Base-by-base conservation (phyloP, 345 rosid species). In the Reutealis trisperma region DNA sequence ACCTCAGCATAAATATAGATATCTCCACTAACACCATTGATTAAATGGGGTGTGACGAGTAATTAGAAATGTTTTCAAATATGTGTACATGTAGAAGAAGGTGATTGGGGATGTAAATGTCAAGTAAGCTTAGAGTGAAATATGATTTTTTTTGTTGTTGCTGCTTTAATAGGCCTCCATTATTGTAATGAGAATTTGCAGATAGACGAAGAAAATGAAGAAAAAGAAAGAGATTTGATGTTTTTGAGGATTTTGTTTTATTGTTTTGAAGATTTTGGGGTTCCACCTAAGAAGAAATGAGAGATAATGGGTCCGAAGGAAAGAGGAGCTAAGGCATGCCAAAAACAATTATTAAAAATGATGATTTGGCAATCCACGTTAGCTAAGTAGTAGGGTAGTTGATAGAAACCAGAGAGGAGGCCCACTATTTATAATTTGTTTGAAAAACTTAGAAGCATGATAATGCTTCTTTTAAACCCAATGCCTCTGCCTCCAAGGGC, bases 1-100 rank as follows among this genome's bases (percentile, higher is more conserved):
- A 93, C 98, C 6, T 96, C 93, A 1, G 83, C 73, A 78, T 87
- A 91, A 8, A 93, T 89, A 81, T 81, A 81, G 44, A 85, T 34
- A 0, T 75, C 57, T 1, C 96, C 97, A 41, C 92, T 88, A 2
- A 89, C 68, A 30, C 92, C 94, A 70, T 90, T 81, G 86, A 96
- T 96, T 63, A 96, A 62, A 13, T 77, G 8, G 77, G 72, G 1
- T 68, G 58, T 0, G 78, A 73, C 8, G 78, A 47, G n/a, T 73
- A 21, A 2, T 58, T 14, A 5, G 78, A 55, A 2, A 74, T 45
- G 75, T 81, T 81, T 37, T 81, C 52, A 14, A 81, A 34, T 22
- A 78, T 22, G 75, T 77, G 77, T 0, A 78, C 55, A 57, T 81
- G 84, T 0, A 81, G 75, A 81, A n/a, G n/a, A n/a, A n/a, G n/a